Conservation (phyloP, 768 basidiomycete genomes). For the Pleurotus giganteus region DNA sequence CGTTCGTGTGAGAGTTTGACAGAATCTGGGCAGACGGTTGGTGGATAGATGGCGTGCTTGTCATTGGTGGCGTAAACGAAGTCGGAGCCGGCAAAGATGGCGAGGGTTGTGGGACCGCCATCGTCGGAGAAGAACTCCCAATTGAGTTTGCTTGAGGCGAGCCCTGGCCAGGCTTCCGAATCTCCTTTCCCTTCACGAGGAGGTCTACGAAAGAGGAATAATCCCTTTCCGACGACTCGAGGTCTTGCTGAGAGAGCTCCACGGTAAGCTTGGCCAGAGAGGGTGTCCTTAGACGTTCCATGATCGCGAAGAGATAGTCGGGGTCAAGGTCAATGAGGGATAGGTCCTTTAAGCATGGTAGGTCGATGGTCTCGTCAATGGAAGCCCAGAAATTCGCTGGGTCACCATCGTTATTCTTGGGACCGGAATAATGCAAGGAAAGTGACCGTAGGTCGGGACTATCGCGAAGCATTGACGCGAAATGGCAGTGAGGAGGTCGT, state of each 20-base stretch:
- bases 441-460: slow-evolving; percentile 48
- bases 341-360: slow-evolving; percentile 42
- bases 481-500: slow-evolving; percentile 51
- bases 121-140: not conserved
- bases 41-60: not conserved
- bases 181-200: slow-evolving; percentile 21
- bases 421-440: slow-evolving; percentile 60
- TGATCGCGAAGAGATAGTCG: slow-evolving; percentile 45
- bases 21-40: not conserved
- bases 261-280: slow-evolving; percentile 41
- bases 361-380: slow-evolving; percentile 28
- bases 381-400: slow-evolving; percentile 34
- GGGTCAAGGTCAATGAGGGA: slow-evolving; percentile 55
- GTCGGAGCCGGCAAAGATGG: not conserved
- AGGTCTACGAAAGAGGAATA: slow-evolving; percentile 45
- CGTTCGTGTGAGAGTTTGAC: slow-evolving; percentile 1
- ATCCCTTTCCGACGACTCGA: slow-evolving; percentile 56
- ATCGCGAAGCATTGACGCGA: slow-evolving; percentile 51
- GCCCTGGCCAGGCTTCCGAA: not conserved
- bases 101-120: not conserved
- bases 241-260: slow-evolving; percentile 51
- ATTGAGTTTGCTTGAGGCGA: not conserved
- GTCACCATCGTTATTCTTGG: slow-evolving; percentile 32
- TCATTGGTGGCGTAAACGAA: slow-evolving; percentile 8
- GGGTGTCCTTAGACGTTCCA: slow-evolving; percentile 47